Base-by-base conservation (phyloP, 495 filamentous ascomycete genomes). In the Glonium stellatum region DNA sequence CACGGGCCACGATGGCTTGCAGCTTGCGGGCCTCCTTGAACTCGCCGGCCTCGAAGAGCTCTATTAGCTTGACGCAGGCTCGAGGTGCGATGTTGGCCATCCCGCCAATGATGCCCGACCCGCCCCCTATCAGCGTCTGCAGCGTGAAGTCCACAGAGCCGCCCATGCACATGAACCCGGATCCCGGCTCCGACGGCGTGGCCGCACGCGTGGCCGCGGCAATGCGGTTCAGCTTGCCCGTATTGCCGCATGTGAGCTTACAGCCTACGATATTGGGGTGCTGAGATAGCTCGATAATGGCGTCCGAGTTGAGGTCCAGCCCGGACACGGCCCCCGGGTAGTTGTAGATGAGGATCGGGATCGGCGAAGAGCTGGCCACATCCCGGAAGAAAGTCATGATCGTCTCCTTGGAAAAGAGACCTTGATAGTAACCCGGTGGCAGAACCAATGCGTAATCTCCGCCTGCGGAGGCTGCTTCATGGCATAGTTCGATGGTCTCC, bases 211-310 rank as follows among this genome's bases (percentile, higher is more conserved):
- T 81, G 23, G 79, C 80, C 22, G 84, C 84, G 3, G 84, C 88
- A 47, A 97, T 80, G 57, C 91, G 83, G 66, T 83, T 85, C 53
- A 97, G 78, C 73, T 97, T 97, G 55, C 91, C 91, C 18, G 92
- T 96, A 74, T 97, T 95, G 50, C 90, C 91, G 71, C 91, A 97
- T 4, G 91, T 97, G 54, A 96, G 79, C 77, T 97, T 97, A 69
- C 86, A 87, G 52, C 91, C 91, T 55, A 90, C 84, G 66, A 97
- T 92, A 68, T 96, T 96, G 65, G 85, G 80, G 71, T 96, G 90
- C 63, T 83, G 71, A 3, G 90, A 72, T 19, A 96, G 80, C 54
- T 82, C 72, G 53, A 87, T 77, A 70, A 96, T 88, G 60, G 84
- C 78, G 67, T 95, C 89, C 0, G 89, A 93, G 55, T 80, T 84